Base-by-base conservation (phyloP, 2,329 filamentous ascomycete species). In the Sphaceloma murrayae region DNA sequence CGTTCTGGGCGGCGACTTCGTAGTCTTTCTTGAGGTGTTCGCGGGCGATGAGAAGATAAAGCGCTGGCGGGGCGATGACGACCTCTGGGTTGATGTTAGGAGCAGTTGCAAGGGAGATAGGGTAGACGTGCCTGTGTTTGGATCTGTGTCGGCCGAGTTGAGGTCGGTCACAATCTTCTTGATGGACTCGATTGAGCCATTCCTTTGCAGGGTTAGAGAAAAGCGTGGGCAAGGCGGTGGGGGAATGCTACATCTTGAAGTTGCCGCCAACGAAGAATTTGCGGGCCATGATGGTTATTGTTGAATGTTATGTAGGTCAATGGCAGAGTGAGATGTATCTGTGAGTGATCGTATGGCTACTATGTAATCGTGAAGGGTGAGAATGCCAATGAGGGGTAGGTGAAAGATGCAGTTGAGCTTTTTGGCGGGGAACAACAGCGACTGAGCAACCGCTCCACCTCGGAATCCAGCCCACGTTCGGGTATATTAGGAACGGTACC, bases 1-100 rank as follows among this genome's bases (percentile, higher is more conserved):
- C 86, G 69, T 98, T 98, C 73, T 98, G 91, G 47, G 91, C 82
- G 47, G 89, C 84, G 52, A 98, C 84, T 61, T 85, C 82, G 62
- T 98, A 73, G 53, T 80, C 78, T 56, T 75, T 61, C 63, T 80
- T 78, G 58, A 89, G 76, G 60, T 80, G 74, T 64, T 91, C 80
- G 58, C 85, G 85, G 60, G 87, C 79, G 53, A 88, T 78, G 61
- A 85, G 77, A 57, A 98, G 85, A 75, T 94, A 96, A 62, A 96
- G 75, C 48, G 85, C 68, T 36, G 91, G 86, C 51, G 91, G 91
- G 51, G 91, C 79, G 66, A 98, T 80, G 65, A 96, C 91, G 60
- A 94, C 85, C 80, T 98, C 89, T 85, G 67, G 52, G n/a, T n/a
- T n/a, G n/a, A n/a, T n/a, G n/a, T n/a, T n/a, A n/a, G n/a, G n/a